Evolutionary conservation across 1,139 yeast species (phyloP).

Genomic region (Zygoascus sp.): DNA sequence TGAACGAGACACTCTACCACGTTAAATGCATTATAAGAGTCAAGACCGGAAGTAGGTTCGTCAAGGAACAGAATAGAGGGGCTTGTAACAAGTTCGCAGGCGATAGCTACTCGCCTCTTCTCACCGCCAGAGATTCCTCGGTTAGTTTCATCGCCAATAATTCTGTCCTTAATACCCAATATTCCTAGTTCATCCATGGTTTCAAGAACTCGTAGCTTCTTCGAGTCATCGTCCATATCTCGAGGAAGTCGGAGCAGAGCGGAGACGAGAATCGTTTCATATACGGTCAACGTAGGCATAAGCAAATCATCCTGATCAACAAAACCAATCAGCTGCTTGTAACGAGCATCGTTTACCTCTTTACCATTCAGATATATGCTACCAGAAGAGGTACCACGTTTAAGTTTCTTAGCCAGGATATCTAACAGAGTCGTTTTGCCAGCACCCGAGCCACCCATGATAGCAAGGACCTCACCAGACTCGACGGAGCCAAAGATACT

Average conservation of each 20-base stretch:
- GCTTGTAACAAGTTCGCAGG: constrained; percentile 67
- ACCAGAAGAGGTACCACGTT: constrained; percentile 67
- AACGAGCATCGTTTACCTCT: constrained; percentile 30
- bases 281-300: constrained; percentile 89
- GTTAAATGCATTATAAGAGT: constrained; percentile 87
- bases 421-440: constrained; percentile 93
- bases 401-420: constrained; percentile 81
- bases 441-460: constrained; percentile 98
- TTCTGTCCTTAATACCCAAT: constrained; percentile 71
- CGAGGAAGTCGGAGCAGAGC: constrained; percentile 84
- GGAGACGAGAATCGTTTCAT: constrained; percentile 88
- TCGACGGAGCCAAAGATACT: constrained; percentile 68
- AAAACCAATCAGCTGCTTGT: constrained; percentile 75
- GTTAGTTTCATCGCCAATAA: constrained; percentile 83
- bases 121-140: constrained; percentile 96
- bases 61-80: constrained; percentile 73
- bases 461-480: constrained; percentile 88
- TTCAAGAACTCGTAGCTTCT: constrained; percentile 75
- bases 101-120: constrained; percentile 77
- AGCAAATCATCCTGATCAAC: constrained; percentile 96
- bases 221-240: constrained; percentile 65
- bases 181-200: constrained; percentile 84
- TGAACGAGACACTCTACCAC: constrained; percentile 82
- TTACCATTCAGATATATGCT: constrained; percentile 69
- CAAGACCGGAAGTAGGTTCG: constrained; percentile 94